Percentiles rank a stretch among this genome's conserved stretches.
Conservation (phyloP, 2,329 filamentous ascomycete species). For the Tolypocladium endophyticum region DNA sequence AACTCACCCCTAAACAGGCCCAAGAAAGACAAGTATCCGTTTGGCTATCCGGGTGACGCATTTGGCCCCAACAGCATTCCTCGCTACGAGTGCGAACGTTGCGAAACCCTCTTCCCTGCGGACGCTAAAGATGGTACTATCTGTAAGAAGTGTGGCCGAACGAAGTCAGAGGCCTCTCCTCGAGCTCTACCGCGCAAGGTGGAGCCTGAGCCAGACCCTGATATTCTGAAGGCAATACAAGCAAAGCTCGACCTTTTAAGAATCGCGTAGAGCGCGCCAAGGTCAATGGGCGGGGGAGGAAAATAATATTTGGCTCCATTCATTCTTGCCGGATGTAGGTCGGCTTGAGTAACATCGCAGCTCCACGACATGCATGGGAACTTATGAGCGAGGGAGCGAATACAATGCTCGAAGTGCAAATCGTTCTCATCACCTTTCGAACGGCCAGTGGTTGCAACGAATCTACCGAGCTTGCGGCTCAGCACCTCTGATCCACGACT, state of each 20-base stretch:
- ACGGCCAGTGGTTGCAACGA: background rate
- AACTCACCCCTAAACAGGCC: slow-evolving; percentile 33
- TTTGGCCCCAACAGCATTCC: slow-evolving; percentile 41
- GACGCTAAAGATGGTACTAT: slow-evolving; percentile 37
- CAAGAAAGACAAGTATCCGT: slow-evolving; percentile 59
- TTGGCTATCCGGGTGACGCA: slow-evolving; percentile 58
- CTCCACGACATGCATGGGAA: background rate
- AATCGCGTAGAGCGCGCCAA: slow-evolving; percentile 15
- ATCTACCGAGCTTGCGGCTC: background rate
- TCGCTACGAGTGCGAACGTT: slow-evolving; percentile 51
- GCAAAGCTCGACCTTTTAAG: slow-evolving; percentile 38
- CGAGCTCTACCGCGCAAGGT: slow-evolving; percentile 49
- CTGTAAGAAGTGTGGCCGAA: slow-evolving; percentile 51
- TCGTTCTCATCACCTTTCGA: background rate
- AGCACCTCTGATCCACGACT: background rate
- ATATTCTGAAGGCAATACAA: slow-evolving; percentile 46
- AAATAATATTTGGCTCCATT: background rate
- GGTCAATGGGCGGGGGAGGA: no score
- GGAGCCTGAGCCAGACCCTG: slow-evolving; percentile 51
- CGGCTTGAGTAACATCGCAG: background rate
- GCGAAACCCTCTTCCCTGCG: slow-evolving; percentile 45
- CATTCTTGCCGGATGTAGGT: background rate
- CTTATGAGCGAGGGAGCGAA: background rate
- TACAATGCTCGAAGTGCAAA: background rate
- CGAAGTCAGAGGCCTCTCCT: slow-evolving; percentile 48